Base-by-base conservation (phyloP, 441 rosid genomes). In the Eutrema salsugineum region DNA sequence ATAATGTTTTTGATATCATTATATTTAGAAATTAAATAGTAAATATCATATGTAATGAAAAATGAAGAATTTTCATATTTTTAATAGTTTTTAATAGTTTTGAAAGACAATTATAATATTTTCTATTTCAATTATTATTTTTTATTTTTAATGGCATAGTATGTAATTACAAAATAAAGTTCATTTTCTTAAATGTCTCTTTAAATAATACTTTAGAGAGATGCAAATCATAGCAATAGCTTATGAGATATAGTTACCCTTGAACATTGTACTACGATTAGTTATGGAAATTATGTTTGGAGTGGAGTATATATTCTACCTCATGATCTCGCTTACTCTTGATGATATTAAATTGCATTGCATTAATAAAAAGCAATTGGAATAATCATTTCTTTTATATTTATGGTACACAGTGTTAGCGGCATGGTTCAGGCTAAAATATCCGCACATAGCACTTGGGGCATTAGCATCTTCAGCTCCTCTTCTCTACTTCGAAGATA, bases 381-480 rank as follows among this genome's bases (percentile, higher is more conserved):
- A 70, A 33, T 54, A 54, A 53, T 55, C 11, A 42, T 3, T 43
- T 35, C 0, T 14, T 57, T 8, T 10, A 4, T 27, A 5, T 66
- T 22, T 24, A 33, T 73, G 56, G 56, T 49, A 32, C 47, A 72
- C 6, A 84, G 86, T 64, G 88, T 81, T 84, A 27, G 85, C 89
- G 2, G 79, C 87, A n/a, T 85, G 87, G 92, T 81, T 87, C 59
- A 78, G 88, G 6, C 81, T 88, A 17, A 86, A 84, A 68, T 88
- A 88, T 68, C 90, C 90, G 0, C 90, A 88, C 61, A 63, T 84
- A 35, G 84, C 80, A n/a, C 53, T 82, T 14, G 89, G 88, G 7
- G 83, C 93, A 39, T 51, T 88, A 68, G 94, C 97, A 33, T 86
- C 94, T 32, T 90, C 97, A 0, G 86, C 96, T 61, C 91, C 94